Conservation (phyloP, 805 yeast genomes). For the Komagataella phaffii region DNA sequence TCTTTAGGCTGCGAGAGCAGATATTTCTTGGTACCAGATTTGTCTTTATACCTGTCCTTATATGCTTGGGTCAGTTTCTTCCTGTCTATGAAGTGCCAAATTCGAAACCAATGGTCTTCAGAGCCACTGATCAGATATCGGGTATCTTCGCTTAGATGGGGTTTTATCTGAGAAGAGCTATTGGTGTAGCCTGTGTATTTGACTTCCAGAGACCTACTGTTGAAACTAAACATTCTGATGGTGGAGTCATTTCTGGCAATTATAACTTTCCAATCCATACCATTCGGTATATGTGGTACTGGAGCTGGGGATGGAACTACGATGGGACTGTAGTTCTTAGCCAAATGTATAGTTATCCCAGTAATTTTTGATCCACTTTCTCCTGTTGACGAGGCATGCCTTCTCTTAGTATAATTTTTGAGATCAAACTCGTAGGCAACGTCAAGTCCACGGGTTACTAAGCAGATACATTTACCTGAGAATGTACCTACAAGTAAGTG, state of each 20-base stretch:
- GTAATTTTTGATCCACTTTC: constrained; percentile 50
- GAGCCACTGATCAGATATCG: constrained; percentile 61
- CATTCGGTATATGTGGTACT: background rate
- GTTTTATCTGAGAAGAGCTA: constrained; percentile 58
- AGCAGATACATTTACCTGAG: constrained; percentile 48
- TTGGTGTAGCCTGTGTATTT: constrained; percentile 66
- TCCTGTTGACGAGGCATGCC: constrained; percentile 1
- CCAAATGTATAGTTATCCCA: constrained; percentile 38
- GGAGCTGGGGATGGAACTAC: background rate
- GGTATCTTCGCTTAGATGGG: constrained; percentile 44
- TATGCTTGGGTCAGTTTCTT: constrained; percentile 3
- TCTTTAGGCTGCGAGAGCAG: background rate
- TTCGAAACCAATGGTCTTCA: constrained; percentile 77
- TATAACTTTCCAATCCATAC: constrained; percentile 18
- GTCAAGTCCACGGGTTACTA: constrained; percentile 54
- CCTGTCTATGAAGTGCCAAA: constrained; percentile 46
- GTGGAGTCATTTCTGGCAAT: constrained; percentile 78
- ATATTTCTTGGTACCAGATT: constrained; percentile 10
- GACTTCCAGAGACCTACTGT: constrained; percentile 40
- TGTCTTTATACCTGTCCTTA: constrained; percentile 2
- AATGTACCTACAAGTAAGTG: constrained; percentile 64
- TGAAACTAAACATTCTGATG: constrained; percentile 49
- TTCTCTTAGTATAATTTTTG: constrained; percentile 21
- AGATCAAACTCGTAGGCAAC: constrained; percentile 29
- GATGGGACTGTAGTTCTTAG: constrained; percentile 7